These are phyloP conservation scores for Sporothrix globosa DNA, from an alignment of 2,329 filamentous ascomycete genomes.

Conservation along the genomic window DNA sequence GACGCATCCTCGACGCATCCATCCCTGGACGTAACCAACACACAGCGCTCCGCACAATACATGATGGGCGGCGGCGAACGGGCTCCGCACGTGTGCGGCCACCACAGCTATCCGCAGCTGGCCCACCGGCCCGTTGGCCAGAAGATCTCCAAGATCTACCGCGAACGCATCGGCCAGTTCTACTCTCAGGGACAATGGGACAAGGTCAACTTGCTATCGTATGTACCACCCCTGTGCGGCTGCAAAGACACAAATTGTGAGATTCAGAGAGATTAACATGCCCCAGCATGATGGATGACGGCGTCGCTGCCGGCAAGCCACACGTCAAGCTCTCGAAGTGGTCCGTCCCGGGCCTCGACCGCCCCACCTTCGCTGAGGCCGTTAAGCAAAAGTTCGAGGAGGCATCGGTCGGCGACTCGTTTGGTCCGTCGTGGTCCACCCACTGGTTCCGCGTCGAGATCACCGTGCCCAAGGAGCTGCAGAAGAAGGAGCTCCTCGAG, in stretches of 20 bases:
- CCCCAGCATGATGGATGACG: conserved; percentile 71
- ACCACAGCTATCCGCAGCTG: conserved; percentile 37
- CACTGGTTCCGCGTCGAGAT: conserved; percentile 93
- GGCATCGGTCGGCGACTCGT: conserved; percentile 74
- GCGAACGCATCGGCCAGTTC: conserved; percentile 38
- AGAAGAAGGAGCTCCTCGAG: conserved; percentile 80
- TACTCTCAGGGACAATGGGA: conserved; percentile 37
- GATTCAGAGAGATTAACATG: not conserved
- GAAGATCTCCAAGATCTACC: conserved; percentile 38
- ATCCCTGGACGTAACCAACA: not conserved
- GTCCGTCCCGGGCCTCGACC: conserved; percentile 75
- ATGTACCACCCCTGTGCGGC: not conserved
- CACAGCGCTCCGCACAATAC: conserved; percentile 21
- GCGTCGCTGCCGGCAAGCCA: conserved; percentile 65
- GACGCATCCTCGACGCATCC: not conserved
- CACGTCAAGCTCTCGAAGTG: conserved; percentile 85
- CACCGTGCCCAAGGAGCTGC: conserved; percentile 72
- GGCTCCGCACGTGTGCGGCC: conserved; percentile 29
- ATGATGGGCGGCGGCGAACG: conserved; percentile 39
- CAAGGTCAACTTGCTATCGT: conserved; percentile 39
- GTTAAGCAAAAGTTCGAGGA: conserved; percentile 72
- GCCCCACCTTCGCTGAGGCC: conserved; percentile 86
- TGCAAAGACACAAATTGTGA: not conserved
- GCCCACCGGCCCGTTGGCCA: conserved; percentile 38
- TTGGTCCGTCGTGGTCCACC: conserved; percentile 95